phyloP scores from a whole-genome alignment of 768 basidiomycete species.

The Podaxis carcinomalis region DNA sequence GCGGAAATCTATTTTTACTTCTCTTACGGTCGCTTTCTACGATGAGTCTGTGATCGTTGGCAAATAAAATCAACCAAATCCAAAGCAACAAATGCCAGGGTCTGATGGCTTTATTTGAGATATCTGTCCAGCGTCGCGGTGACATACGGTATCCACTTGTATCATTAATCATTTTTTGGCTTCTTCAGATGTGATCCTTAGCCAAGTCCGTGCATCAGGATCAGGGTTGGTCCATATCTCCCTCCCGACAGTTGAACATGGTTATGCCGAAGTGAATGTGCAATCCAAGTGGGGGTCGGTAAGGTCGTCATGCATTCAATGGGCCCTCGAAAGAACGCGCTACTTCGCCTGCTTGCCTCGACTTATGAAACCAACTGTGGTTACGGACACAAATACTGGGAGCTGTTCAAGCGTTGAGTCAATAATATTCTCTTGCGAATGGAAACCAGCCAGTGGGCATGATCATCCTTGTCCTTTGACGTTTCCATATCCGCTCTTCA shows the following conservation, averaged over 20 bases:
- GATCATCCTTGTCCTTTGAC: not conserved
- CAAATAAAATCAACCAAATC: not conserved
- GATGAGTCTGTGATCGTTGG: not conserved
- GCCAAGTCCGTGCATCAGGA: no score
- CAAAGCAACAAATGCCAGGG: not conserved
- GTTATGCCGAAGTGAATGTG: no score
- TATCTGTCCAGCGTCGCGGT: not conserved
- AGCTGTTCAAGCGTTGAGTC: not conserved
- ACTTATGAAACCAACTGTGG: not conserved
- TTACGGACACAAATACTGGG: not conserved
- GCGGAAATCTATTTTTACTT: slow-evolving; percentile 3
- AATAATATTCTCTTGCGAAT: not conserved
- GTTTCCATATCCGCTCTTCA: slow-evolving; percentile 2
- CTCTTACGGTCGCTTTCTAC: not conserved
- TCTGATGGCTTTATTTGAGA: not conserved
- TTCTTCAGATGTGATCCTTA: not conserved
- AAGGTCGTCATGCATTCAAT: not conserved
- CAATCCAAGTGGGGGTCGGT: not conserved
- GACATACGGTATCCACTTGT: slow-evolving; percentile 5
- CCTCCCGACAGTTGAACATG: no score
- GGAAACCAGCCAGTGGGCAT: not conserved
- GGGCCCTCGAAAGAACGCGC: not conserved
- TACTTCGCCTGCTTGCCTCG: not conserved
- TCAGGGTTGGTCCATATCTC: no score
- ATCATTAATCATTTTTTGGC: slow-evolving; percentile 2